Base-by-base conservation (phyloP, 345 rosid species). In the Eucalyptus decipiens region DNA sequence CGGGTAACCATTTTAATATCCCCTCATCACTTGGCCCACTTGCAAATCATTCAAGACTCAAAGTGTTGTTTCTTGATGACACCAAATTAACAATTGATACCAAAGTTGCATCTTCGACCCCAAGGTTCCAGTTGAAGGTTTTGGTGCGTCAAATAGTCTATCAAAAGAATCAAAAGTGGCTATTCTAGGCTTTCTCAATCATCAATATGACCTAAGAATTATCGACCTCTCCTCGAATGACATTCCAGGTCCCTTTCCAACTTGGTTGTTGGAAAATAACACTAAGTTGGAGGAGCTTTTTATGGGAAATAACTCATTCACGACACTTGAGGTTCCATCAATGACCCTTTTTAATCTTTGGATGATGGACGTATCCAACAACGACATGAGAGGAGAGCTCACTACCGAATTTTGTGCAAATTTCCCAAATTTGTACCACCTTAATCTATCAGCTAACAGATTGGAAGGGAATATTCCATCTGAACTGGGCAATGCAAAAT, bases 241-340 rank as follows among this genome's bases (percentile, higher is more conserved):
- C 62, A 56, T 56, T 56, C 3, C 1, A 0, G 28, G 62, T 56
- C 28, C 62, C 28, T 56, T 56, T 56, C 62, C 28, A 9, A 2
- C 28, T 56, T 56, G 62, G 28, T 56, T 56, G 60, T 56, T 56
- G 28, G 62, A 56, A 4, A 56, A 56, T 0, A 56, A 23, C 6
- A 56, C 62, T 56, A 56, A 9, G 28, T 4, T 23, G 3, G 11
- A 23, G 0, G 0, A 0, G 1, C 13, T 9, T 56, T 1, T 21
- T 56, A 56, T 56, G 62, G 6, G 1, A 23, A 23, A 9, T 9
- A 56, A 56, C 62, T 56, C 2, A 23, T 56, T 56, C 0, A 4
- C 62, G 5, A 56, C 62, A 9, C 28, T 56, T 9, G 62, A 56
- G 62, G 6, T 56, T 56, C 28, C 62, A 23, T 23, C 28, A 4